A percentile compares a stretch with the other conserved stretches of the same genome.
Evolutionary conservation across 805 yeast species (phyloP).

Genomic region (Starmerella powellii): DNA sequence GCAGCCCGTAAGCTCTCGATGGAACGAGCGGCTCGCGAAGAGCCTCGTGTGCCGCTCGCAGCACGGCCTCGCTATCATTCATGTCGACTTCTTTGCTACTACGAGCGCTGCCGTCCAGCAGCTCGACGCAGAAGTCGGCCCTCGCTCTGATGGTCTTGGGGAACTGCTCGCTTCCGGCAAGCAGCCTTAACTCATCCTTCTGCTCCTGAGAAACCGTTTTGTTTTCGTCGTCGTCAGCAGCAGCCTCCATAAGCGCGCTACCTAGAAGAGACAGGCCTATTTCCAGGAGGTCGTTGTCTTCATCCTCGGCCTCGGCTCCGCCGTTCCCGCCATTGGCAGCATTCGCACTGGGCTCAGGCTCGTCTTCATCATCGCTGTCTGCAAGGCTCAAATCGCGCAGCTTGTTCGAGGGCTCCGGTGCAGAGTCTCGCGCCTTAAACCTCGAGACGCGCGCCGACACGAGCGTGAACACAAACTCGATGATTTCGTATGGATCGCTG

Average conservation of each 20-base stretch:
- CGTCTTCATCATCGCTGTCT: slow-evolving; percentile 14
- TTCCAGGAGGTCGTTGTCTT: slow-evolving; percentile 27
- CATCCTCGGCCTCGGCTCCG: too few relatives aligned
- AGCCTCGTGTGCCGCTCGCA: slow-evolving; percentile 51
- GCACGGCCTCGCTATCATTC: slow-evolving; percentile 14
- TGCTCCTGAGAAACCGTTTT: slow-evolving; percentile 13
- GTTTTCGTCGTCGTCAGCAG: slow-evolving; percentile 10
- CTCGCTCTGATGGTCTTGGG: slow-evolving; percentile 12
- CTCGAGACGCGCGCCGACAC: slow-evolving; percentile 20
- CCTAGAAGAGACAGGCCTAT: slow-evolving; percentile 27
- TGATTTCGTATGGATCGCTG: slow-evolving; percentile 44
- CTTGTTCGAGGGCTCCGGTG: slow-evolving; percentile 19
- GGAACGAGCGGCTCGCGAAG: slow-evolving; percentile 73
- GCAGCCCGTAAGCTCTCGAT: slow-evolving; percentile 74
- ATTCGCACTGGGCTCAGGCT: slow-evolving; percentile 24
- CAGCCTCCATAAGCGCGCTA: slow-evolving; percentile 25
- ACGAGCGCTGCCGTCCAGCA: slow-evolving; percentile 8
- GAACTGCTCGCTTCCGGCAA: not conserved
- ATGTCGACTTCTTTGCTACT: slow-evolving; percentile 13
- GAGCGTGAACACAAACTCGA: slow-evolving; percentile 39
- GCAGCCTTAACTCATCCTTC: not conserved
- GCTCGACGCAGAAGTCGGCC: slow-evolving; percentile 20
- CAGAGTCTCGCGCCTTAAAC: not conserved
- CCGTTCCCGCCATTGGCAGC: too few relatives aligned
- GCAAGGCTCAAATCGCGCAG: slow-evolving; percentile 10